phyloP scores from a whole-genome alignment of 306 rosid genomes.

The Ammopiptanthus mongolicus region DNA sequence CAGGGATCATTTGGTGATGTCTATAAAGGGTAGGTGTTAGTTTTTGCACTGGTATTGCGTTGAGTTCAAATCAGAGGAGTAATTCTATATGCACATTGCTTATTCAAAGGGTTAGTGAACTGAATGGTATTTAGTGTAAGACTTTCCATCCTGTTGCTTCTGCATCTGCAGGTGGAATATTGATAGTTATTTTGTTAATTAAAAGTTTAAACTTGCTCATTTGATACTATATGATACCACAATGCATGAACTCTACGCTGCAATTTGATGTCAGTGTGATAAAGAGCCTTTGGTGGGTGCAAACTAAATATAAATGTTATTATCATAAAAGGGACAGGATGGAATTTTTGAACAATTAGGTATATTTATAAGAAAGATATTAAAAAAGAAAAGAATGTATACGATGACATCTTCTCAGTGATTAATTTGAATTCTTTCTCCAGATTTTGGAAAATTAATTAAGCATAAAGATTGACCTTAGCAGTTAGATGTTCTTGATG shows the following conservation, averaged over 20 bases:
- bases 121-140: neutral
- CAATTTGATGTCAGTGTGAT: constrained; percentile 3
- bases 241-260: neutral
- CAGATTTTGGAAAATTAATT: neutral
- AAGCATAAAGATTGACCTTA: neutral
- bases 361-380: neutral
- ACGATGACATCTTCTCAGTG: neutral
- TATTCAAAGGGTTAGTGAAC: neutral
- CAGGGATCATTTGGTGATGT: constrained; percentile 97
- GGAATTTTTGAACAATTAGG: neutral
- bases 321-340: neutral
- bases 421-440: constrained; percentile 11
- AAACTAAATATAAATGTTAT: neutral
- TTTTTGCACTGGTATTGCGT: constrained; percentile 5
- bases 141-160: constrained; percentile 9
- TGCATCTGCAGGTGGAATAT: constrained; percentile 4
- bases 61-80: neutral
- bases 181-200: neutral
- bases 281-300: neutral
- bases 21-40: constrained; percentile 73
- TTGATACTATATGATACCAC: constrained; percentile 1
- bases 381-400: neutral
- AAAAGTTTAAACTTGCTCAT: neutral
- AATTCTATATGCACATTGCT: constrained; percentile 15
- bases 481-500: neutral